Evolutionary conservation across 208 protist genomes (phyloP), one percentile per base, ranked within the genome.

Genomic region (Angomonas desouzai): DNA sequence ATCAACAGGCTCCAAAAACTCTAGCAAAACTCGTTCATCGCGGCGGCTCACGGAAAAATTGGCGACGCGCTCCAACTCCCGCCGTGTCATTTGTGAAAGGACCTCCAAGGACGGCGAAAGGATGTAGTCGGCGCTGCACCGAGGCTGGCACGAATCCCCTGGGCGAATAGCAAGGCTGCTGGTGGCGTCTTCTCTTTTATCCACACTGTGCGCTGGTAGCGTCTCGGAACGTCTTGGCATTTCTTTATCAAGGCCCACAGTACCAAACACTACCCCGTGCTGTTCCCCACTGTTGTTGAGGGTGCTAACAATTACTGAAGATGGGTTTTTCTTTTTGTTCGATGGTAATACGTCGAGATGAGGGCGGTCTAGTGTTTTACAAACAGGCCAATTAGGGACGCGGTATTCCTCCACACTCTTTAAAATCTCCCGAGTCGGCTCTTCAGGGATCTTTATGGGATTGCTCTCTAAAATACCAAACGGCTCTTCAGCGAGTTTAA

Each of bases 1-100:
- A 56, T 92, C 92, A n/a, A 96, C 90, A 23, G 87, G 85, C 18
- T 85, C 81, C 32, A 89, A 66, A 66, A 96, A 96, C 23, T 62
- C 59, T 2, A 96, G 61, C 22, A 73, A 76, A 45, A 69, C 83
- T 47, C 81, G 77, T 30, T 78, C 85, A 68, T 93, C 87, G 32
- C 76, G 70, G 6, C 81, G 77, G 36, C 73, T 66, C 22, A 91
- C 65, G 16, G 59, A 64, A 56, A 96, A 91, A 58, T 75, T 55
- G 10, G 62, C 34, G 11, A 96, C 76, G 47, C 47, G 53, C 22
- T 77, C 77, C 16, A 96, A 77, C 45, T 82, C 55, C n/a, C 85
- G 72, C 3, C 78, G 56, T 36, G 51, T 58, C 57, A 79, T 73
- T 13, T 58, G 59, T n/a, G 62, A 30, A 47, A 96, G 72, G 22